Percentiles rank a stretch among this genome's conserved stretches.
Conservation (phyloP, 805 yeast species). For the Alloascoidea africana region DNA sequence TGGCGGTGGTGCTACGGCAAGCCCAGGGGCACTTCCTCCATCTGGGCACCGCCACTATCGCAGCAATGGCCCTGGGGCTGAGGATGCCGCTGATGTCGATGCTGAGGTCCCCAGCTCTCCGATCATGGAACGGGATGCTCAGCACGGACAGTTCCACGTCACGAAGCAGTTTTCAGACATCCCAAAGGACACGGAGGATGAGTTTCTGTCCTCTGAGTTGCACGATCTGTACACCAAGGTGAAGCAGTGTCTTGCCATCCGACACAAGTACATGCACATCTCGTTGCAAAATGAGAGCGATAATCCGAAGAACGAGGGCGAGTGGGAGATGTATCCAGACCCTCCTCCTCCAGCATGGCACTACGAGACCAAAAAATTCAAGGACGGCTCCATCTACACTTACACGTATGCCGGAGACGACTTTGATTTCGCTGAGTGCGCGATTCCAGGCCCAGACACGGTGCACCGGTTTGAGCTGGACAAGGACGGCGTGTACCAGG, state of each 20-base stretch:
- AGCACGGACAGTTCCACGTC: not conserved
- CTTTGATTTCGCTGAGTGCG: constrained; percentile 43
- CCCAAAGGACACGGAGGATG: constrained; percentile 13
- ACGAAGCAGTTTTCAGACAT: not conserved
- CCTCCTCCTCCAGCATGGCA: constrained; percentile 91
- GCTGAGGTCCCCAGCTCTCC: constrained; percentile 1
- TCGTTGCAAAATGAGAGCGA: constrained; percentile 61
- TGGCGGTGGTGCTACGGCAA: not conserved
- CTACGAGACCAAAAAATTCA: constrained; percentile 26
- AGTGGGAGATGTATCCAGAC: constrained; percentile 79
- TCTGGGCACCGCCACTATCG: not conserved
- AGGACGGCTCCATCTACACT: constrained; percentile 13
- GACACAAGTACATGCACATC: constrained; percentile 58
- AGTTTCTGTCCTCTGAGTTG: constrained; percentile 18
- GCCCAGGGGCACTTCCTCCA: not conserved
- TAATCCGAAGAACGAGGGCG: constrained; percentile 69
- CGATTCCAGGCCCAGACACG: constrained; percentile 34
- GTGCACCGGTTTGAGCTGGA: constrained; percentile 30
- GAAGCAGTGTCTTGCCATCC: constrained; percentile 43
- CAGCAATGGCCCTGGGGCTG: not conserved
- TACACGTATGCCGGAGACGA: constrained; percentile 22
- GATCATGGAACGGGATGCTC: not conserved
- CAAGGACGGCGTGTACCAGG: constrained; percentile 58
- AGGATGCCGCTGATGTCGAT: not conserved
- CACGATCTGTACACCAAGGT: constrained; percentile 19